Evolutionary conservation across 768 basidiomycete species (phyloP), one percentile per base, ranked within the genome.

Genomic region (Scleroderma bovista): DNA sequence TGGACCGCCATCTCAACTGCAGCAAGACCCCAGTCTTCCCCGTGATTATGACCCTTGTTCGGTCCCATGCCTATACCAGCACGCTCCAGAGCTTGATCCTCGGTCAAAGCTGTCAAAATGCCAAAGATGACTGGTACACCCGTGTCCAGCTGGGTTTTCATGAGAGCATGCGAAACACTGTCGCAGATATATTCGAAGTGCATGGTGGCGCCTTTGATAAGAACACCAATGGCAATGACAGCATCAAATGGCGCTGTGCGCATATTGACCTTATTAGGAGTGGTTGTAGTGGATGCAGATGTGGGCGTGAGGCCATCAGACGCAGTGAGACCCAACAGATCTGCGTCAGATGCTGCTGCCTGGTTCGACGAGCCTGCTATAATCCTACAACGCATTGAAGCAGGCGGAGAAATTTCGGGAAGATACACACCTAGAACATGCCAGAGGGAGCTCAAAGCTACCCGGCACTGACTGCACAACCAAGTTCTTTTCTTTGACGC

Each of bases 171-270:
- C 37, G 92, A 84, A 51, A 97, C 94, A 53, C 84, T 81, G 60
- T 97, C 93, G 68, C 81, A 89, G 68, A 98, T 99, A 77, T 99
- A 99, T 68, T 99, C 96, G 68, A 98, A 99, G 73, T 99, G 96
- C 93, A 96, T 96, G 16, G 96, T 98, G 1, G 83, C 76, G 46
- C 96, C 95, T 67, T 99, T 99, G 76, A 99, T 96, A 65, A 99
- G 84, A 33, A 95, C 93, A 13, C 96, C 96, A 62, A 98, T 91
- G 47, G 96, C 93, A 65, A 99, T 95, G 56, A 96, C 84, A 13
- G 93, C 96, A 66, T 95, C 87, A 59, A 98, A 97, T 0, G 95
- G 86, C 48, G 77, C 75, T 15, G 63, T 69, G 37, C 79, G 76
- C 34, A 76, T 70, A 56, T 70, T 72, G 15, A 67, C 51, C 10